Evolutionary conservation across 768 basidiomycete species (phyloP).

Genomic region (Naganishia vaughanmartiniae): DNA sequence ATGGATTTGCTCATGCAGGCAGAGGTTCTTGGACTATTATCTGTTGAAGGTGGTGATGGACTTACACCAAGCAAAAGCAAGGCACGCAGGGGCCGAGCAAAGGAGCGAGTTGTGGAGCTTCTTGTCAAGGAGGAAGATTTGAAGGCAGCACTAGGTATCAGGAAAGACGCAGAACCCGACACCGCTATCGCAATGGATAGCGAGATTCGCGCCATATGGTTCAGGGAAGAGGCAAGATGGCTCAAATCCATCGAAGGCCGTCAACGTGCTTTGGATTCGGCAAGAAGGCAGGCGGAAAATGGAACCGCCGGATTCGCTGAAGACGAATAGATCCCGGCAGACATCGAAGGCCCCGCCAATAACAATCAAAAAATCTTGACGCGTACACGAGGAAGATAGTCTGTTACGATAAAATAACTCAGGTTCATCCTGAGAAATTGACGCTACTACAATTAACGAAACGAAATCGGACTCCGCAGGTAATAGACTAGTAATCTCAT

Average conservation of each 20-base stretch:
- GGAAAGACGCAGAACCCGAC: not conserved
- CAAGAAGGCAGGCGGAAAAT: not conserved
- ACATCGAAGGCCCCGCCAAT: too few relatives aligned
- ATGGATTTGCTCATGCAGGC: constrained; percentile 51
- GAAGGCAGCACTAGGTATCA: constrained; percentile 20
- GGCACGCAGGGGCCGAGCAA: constrained; percentile 13
- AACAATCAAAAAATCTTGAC: not conserved
- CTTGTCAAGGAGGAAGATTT: constrained; percentile 32
- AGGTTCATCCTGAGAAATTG: not conserved
- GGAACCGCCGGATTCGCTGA: constrained; percentile 13
- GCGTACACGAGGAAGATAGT: not conserved
- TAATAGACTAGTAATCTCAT: not conserved
- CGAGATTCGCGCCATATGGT: constrained; percentile 31
- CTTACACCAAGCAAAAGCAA: constrained; percentile 11
- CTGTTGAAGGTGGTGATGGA: constrained; percentile 30
- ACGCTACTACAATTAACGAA: not conserved
- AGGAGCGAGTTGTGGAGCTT: constrained; percentile 27
- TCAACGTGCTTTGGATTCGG: constrained; percentile 13
- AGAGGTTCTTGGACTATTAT: constrained; percentile 47
- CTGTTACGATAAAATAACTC: not conserved
- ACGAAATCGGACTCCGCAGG: not conserved
- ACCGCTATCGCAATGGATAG: constrained; percentile 27
- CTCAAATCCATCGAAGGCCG: constrained; percentile 13
- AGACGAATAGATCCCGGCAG: constrained; percentile 5
- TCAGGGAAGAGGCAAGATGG: constrained; percentile 27